Percentiles rank a stretch among this genome's conserved stretches.
Evolutionary conservation across 352 stramenopile genomes (phyloP).

Genomic region (Phytophthora pluvialis): DNA sequence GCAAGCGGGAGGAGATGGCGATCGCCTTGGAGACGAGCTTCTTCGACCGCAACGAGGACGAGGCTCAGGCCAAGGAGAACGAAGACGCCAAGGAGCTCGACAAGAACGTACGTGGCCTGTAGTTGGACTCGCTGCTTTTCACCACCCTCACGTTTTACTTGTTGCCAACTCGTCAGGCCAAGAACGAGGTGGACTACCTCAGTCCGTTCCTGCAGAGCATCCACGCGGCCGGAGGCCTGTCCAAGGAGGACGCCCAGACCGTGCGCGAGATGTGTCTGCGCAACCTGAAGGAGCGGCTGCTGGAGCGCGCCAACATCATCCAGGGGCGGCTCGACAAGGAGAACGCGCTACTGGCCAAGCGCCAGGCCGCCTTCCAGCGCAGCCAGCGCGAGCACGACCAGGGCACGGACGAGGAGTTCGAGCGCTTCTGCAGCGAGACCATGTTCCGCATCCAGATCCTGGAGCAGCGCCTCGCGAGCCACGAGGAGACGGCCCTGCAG

Average conservation of each 20-base stretch:
- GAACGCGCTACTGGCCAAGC: slow-evolving; percentile 91
- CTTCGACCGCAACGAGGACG: slow-evolving; percentile 81
- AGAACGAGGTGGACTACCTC: slow-evolving; percentile 92
- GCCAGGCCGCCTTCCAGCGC: slow-evolving; percentile 92
- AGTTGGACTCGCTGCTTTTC: not conserved
- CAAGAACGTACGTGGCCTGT: slow-evolving; percentile 58
- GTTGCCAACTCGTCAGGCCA: slow-evolving; percentile 37
- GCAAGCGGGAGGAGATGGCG: slow-evolving; percentile 88
- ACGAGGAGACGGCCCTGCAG: slow-evolving; percentile 93
- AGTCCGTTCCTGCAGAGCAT: slow-evolving; percentile 93
- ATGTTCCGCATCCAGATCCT: slow-evolving; percentile 97
- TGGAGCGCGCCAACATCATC: slow-evolving; percentile 96
- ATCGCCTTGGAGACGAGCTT: slow-evolving; percentile 88
- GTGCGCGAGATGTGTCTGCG: slow-evolving; percentile 92
- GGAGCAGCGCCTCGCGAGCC: slow-evolving; percentile 91
- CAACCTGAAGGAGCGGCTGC: slow-evolving; percentile 92
- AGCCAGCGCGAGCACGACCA: slow-evolving; percentile 93
- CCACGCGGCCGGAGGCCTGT: slow-evolving; percentile 56
- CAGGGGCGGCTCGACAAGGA: slow-evolving; percentile 93
- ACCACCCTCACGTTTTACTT: not conserved
- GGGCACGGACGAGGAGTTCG: slow-evolving; percentile 93
- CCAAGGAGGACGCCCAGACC: slow-evolving; percentile 86
- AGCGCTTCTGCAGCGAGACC: slow-evolving; percentile 94
- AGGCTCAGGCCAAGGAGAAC: slow-evolving; percentile 63
- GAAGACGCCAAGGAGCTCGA: slow-evolving; percentile 70